These are phyloP conservation scores for Dipteronia dyeriana DNA, from an alignment of 345 rosid species.

Conservation along the genomic window DNA sequence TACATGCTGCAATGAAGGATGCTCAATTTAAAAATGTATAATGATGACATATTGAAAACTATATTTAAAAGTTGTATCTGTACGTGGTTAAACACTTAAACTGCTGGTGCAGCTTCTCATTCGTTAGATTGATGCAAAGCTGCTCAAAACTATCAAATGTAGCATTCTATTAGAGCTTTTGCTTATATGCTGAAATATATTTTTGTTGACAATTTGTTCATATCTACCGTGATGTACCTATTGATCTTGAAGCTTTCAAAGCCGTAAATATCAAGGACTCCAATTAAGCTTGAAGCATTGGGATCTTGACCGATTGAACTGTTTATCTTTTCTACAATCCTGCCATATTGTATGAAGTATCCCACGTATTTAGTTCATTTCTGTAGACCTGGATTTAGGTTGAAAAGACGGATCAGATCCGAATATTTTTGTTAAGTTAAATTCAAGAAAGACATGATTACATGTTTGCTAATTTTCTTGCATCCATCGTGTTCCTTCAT, in stretches of 20 bases:
- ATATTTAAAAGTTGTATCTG: constrained; percentile 3
- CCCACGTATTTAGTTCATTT: constrained; percentile 6
- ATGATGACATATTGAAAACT: neutral
- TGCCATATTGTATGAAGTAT: constrained; percentile 29
- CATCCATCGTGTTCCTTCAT: neutral
- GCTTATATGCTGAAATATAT: neutral
- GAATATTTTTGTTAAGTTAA: neutral
- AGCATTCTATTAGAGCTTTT: constrained; percentile 16
- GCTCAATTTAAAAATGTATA: neutral
- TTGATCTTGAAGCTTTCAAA: constrained; percentile 77
- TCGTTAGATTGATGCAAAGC: constrained; percentile 77
- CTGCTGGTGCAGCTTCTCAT: constrained; percentile 81
- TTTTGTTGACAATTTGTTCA: neutral
- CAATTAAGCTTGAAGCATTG: constrained; percentile 57
- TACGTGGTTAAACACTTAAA: constrained; percentile 86
- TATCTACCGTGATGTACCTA: constrained; percentile 38
- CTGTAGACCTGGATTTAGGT: neutral
- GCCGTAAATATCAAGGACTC: constrained; percentile 82
- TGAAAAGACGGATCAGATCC: neutral
- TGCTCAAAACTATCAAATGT: constrained; percentile 61
- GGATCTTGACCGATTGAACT: constrained; percentile 78
- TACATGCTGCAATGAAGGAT: constrained; percentile 55
- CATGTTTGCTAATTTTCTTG: neutral
- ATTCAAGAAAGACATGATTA: neutral
- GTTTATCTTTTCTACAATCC: constrained; percentile 79